Conservation (phyloP, 768 basidiomycete genomes). For the Sistotremastrum suecicum region DNA sequence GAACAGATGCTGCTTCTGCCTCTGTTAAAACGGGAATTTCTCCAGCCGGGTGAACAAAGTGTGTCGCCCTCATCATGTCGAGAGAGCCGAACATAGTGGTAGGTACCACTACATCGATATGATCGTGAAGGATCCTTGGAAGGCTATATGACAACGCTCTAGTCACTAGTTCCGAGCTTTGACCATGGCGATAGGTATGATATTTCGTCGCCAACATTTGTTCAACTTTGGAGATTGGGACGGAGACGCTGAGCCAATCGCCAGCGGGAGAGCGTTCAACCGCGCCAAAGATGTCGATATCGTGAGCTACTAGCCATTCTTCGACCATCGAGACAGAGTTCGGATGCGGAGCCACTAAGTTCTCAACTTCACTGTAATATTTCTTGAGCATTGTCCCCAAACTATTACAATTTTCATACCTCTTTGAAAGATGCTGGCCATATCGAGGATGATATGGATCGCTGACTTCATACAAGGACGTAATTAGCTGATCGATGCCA, state of each 20-base stretch:
- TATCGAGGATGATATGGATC: conserved; percentile 4
- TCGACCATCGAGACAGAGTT: conserved; percentile 1
- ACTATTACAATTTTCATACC: neutral
- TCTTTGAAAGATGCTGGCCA: conserved; percentile 6
- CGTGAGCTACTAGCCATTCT: conserved; percentile 6
- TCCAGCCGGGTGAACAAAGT: conserved; percentile 15
- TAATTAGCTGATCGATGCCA: conserved; percentile 6
- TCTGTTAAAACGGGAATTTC: neutral
- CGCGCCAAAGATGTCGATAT: neutral
- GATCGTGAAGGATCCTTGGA: conserved; percentile 5
- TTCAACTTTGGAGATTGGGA: conserved; percentile 6
- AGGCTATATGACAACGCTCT: conserved; percentile 9
- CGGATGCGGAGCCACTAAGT: conserved; percentile 3
- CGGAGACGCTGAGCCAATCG: conserved; percentile 7
- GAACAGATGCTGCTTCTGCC: neutral
- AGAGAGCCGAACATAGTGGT: conserved; percentile 8
- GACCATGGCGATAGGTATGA: conserved; percentile 1
- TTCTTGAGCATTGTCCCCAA: neutral
- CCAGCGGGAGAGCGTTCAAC: conserved; percentile 3
- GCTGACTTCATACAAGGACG: conserved; percentile 4
- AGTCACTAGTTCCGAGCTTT: conserved; percentile 3
- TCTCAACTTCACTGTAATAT: neutral
- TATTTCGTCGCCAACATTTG: conserved; percentile 7
- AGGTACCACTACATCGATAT: conserved; percentile 9
- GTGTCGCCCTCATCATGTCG: neutral